Evolutionary conservation across 208 protist species (phyloP), one percentile per base, ranked within the genome.

Genomic region (Acanthamoeba divionensis): DNA sequence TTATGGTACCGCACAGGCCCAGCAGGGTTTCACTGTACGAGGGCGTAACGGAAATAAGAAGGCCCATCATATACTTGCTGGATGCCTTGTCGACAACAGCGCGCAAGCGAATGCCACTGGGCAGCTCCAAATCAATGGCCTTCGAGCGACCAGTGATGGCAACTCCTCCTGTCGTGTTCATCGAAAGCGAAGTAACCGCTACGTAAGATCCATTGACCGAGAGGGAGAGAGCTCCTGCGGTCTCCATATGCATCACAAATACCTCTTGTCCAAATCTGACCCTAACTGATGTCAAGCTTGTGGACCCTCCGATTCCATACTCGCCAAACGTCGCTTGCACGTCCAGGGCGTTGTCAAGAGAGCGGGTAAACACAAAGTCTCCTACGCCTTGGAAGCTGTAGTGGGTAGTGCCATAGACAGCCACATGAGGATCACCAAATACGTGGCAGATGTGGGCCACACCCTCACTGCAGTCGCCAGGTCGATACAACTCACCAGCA

Each of bases 371-470:
- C 26, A 79, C 67, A 38, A 55, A 79, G 67, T 79, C 67, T 24
- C 67, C 67, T n/a, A 47, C 44, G 18, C 26, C 21, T 41, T 47
- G 67, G 67, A 79, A 79, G 67, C 67, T 79, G 36, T 55, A 79
- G 38, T 41, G 21, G 26, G 67, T 55, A 41, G 33, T 79, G 44
- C 54, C 44, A 29, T 79, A 41, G 36, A 79, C 47, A 47, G 67
- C 18, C 4, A 79, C 67, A 18, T 79, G 67, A 24, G 67, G 67
- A 33, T 79, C 67, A 33, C 67, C 67, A 29, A 79, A 79, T 41
- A 79, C 54, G 44, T 79, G 67, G 67, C 67, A 79, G 67, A 79
- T 55, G 31, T 79, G 47, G n/a, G 47, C 54, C 41, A 55, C 67
- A 41, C 44, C 44, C 13, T n/a, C 44, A 47, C 67, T 79, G 44